Percentiles rank a stretch among this genome's conserved stretches.
phyloP scores from a whole-genome alignment of 148 eudicot genomes.

The Cornus florida region DNA sequence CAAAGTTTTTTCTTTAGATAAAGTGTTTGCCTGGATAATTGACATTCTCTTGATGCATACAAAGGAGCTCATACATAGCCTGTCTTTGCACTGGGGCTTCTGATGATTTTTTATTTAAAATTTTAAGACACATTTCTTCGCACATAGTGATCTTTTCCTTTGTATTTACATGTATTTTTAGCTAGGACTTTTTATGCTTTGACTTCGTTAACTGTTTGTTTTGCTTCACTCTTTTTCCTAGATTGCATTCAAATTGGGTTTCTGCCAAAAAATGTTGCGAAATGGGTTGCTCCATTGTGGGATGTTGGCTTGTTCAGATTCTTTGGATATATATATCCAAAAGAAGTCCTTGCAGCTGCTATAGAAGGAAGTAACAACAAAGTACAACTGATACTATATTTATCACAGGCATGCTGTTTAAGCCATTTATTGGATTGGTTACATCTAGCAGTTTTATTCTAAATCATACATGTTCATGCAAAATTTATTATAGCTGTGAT shows the following conservation, averaged over 20 bases:
- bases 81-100: neutral
- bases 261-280: constrained; percentile 77
- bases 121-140: neutral
- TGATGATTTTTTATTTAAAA: neutral
- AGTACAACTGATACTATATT: constrained; percentile 62
- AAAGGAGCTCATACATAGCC: neutral
- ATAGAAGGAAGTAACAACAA: constrained; percentile 65
- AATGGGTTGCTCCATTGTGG: constrained; percentile 88
- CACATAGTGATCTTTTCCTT: neutral
- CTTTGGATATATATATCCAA: constrained; percentile 61
- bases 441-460: neutral
- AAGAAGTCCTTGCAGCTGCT: constrained; percentile 78
- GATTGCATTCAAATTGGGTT: constrained; percentile 86
- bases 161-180: neutral
- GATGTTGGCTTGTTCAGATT: constrained; percentile 67
- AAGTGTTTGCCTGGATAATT: neutral
- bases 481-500: constrained; percentile 7
- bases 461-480: neutral
- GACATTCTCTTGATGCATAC: neutral
- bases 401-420: constrained; percentile 55
- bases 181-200: neutral
- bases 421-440: constrained; percentile 2
- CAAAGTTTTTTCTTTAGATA: neutral
- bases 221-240: constrained; percentile 26
- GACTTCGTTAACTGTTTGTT: neutral